Conservation (phyloP, 2,329 filamentous ascomycete genomes). For the Fusarium brachygibbosum region DNA sequence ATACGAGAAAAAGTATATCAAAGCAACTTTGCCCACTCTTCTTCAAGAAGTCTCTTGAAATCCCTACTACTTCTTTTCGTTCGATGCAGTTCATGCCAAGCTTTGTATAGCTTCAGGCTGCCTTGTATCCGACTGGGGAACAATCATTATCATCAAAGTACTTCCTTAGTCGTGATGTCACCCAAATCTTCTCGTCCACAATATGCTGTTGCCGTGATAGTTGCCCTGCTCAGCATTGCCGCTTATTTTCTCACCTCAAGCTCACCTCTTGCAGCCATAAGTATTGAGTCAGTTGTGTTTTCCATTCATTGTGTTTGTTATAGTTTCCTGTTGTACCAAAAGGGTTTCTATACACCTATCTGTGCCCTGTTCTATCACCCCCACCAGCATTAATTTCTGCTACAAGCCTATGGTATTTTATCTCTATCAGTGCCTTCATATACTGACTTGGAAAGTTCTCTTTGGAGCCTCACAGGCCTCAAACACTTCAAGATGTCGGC, state of each 20-base stretch:
- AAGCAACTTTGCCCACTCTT: conserved; percentile 3
- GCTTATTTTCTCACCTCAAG: conserved; percentile 22
- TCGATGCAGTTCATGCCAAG: neutral
- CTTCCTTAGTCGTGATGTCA: conserved; percentile 29
- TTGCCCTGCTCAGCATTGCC: conserved; percentile 44
- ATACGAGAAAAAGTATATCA: conserved; percentile 31
- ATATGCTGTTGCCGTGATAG: conserved; percentile 38
- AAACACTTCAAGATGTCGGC: conserved; percentile 64
- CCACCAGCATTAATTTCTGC: neutral
- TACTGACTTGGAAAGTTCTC: conserved; percentile 40
- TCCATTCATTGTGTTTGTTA: conserved; percentile 3
- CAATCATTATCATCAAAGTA: conserved; percentile 6
- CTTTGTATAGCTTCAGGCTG: conserved; percentile 8
- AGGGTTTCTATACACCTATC: neutral
- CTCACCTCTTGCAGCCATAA: neutral
- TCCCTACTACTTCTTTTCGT: neutral
- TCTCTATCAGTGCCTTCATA: conserved; percentile 1
- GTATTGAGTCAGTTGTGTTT: conserved; percentile 32
- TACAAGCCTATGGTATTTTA: neutral
- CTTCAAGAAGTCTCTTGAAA: conserved; percentile 1
- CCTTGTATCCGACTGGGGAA: conserved; percentile 7
- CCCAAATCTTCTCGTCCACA: conserved; percentile 15
- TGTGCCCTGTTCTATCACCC: no score
- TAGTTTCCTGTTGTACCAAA: neutral
- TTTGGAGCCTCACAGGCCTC: conserved; percentile 39